Evolutionary conservation across 163 green algal genomes (phyloP), one percentile per base, ranked within the genome.

Genomic region (Chlamydomonas reinhardtii): DNA sequence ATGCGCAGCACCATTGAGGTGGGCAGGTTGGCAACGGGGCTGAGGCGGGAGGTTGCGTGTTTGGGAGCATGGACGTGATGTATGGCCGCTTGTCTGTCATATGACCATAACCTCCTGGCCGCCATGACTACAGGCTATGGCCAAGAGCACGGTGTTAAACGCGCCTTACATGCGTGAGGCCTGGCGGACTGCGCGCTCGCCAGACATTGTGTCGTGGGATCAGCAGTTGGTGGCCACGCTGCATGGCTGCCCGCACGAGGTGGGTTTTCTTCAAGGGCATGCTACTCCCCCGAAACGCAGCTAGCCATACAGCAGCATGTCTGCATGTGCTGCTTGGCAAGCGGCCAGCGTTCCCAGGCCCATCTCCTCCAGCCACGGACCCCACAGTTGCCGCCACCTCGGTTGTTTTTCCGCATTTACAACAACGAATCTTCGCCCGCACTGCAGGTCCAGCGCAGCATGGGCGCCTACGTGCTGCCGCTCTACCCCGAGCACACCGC

Each of bases 111-210:
- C 29, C 3, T 19, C 20, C 29, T 35, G 29, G 4, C 65, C 4
- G 4, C 34, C 12, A 6, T 31, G n/a, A 9, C 19, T 1, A 22
- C 76, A 84, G 79, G 69, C 27, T 6, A 32, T 86, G 39, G 64
- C 90, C 37, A 94, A 94, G 80, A 75, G 76, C 56, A 89, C 82
- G 74, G 73, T 93, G 78, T 81, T 93, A 37, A 93, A 91, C 73
- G 82, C 89, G 69, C 84, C 87, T 22, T 93, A 93, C 87, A 94
- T 94, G 91, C 81, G 81, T 1, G 84, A 93, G 16, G 91, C 91
- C 31, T 94, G 88, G 88, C 76, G 86, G 31, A 69, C 39, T 9
- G 59, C 82, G 5, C 12, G 20, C 16, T 31, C 27, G 11, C 69
- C 34, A 25, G 35, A 37, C 29, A 25, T n/a, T 4, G 66, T 22